A percentile compares a stretch with the other conserved stretches of the same genome.
Conservation (phyloP, 1,139 yeast species). For the Hansenula lynferdii region DNA sequence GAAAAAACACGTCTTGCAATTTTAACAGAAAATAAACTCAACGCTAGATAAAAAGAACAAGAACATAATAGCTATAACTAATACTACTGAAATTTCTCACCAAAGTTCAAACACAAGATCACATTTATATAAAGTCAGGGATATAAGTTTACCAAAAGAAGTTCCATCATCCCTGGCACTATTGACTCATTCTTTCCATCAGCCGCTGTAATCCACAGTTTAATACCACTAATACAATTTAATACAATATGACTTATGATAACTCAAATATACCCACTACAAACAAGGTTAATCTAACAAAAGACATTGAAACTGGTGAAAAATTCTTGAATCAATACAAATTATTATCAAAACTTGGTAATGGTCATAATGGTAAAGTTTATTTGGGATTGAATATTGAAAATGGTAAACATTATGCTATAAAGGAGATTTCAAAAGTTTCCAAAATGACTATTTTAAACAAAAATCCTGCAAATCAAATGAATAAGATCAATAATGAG, state of each 20-base stretch:
- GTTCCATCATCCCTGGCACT: too few relatives aligned
- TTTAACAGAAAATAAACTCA: too few relatives aligned
- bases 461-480: conserved; percentile 24
- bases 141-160: too few relatives aligned
- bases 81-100: too few relatives aligned
- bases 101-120: too few relatives aligned
- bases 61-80: too few relatives aligned
- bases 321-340: conserved; percentile 51
- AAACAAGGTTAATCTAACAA: conserved; percentile 19
- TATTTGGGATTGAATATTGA: conserved; percentile 53
- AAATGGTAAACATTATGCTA: conserved; percentile 49
- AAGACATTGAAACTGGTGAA: conserved; percentile 17
- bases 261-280: conserved; percentile 16
- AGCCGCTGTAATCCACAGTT: too few relatives aligned
- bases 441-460: conserved; percentile 24
- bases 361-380: conserved; percentile 72
- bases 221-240: too few relatives aligned
- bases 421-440: conserved; percentile 56
- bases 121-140: too few relatives aligned
- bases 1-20: too few relatives aligned
- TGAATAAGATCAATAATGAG: conserved; percentile 31
- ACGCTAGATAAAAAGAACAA: too few relatives aligned
- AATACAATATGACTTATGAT: conserved; percentile 2
- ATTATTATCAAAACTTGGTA: conserved; percentile 53
- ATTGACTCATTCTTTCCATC: too few relatives aligned